Evolutionary conservation across 495 filamentous ascomycete genomes (phyloP), one percentile per base, ranked within the genome.

Genomic region (Talaromyces thailandensis): DNA sequence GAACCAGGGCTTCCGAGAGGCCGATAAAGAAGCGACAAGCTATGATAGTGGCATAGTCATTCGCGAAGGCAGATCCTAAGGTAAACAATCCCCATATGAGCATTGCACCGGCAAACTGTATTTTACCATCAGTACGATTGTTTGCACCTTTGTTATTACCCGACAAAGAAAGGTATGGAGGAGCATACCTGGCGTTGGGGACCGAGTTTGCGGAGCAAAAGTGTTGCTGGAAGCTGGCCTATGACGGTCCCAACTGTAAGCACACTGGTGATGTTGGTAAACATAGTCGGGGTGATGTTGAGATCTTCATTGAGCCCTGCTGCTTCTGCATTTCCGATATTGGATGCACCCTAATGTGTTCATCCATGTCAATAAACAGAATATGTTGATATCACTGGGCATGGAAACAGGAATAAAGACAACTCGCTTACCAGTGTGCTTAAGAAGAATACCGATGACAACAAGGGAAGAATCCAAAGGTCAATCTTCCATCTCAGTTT

Each of bases 301-400:
- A 32, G n/a, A 16, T 25, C 40, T 63, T 59, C 60, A 23, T 59
- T 58, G 63, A 67, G 63, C 23, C 63, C 63, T 11, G 65, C 65
- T 31, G 62, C 61, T 45, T 61, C 57, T 23, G 65, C 65, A 59
- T 67, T 67, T 58, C 65, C 65, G 24, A 67, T n/a, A 25, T 67
- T 67, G 8, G 63, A n/a, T n/a, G n/a, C n/a, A n/a, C n/a, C n/a
- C n/a, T n/a, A n/a, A n/a, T n/a, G n/a, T n/a, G n/a, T n/a, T n/a
- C n/a, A n/a, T n/a, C n/a, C n/a, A n/a, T n/a, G n/a, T n/a, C n/a
- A n/a, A n/a, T n/a, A n/a, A n/a, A n/a, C n/a, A n/a, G n/a, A n/a
- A n/a, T n/a, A n/a, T n/a, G n/a, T n/a, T n/a, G n/a, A n/a, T n/a
- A n/a, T n/a, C n/a, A n/a, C n/a, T n/a, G n/a, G n/a, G n/a, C n/a